Base-by-base conservation (phyloP, 768 basidiomycete species). In the Steccherinum ochraceum region DNA sequence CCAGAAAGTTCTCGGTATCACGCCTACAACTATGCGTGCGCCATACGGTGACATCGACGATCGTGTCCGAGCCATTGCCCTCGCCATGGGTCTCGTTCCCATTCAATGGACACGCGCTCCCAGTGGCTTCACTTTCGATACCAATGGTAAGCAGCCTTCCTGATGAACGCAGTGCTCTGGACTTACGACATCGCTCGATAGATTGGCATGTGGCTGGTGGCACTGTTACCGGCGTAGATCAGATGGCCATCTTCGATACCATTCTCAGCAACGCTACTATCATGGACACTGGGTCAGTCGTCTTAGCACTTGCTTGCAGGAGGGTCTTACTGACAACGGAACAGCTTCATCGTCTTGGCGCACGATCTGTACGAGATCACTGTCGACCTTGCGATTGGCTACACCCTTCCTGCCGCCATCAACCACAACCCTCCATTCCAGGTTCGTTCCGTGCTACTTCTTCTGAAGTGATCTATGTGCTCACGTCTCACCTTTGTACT, bases 141-240 rank as follows among this genome's bases (percentile, higher is more conserved):
- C 88, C 39, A 83, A 87, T 52, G 86, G 85, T 83, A 58, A 35
- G 67, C 57, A 24, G 51, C 25, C 35, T 11, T 39, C n/a, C n/a
- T 39, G 35, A 11, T 39, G 35, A 39, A 39, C 11, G n/a, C 35
- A 39, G 11, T 11, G n/a, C n/a, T 11, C 35, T 39, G 35, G n/a
- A 39, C 35, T n/a, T n/a, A n/a, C n/a, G n/a, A 39, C 11, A 39
- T 11, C n/a, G 35, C n/a, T 11, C 25, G 35, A 24, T 55, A 79
- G 93, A 97, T 62, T 97, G 93, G 93, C 76, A 78, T 58, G 91
- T 96, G 45, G 81, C 89, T 35, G 89, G 79, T 55, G 91, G 91
- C 11, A 48, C 66, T n/a, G 80, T 84, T 12, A 77, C 70, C 27
- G 89, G 85, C n/a, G 62, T 72, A n/a, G 71, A 80, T 24, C 80